These are phyloP conservation scores for Agaricus blazei DNA, from an alignment of 768 basidiomycete species.

Conservation along the genomic window DNA sequence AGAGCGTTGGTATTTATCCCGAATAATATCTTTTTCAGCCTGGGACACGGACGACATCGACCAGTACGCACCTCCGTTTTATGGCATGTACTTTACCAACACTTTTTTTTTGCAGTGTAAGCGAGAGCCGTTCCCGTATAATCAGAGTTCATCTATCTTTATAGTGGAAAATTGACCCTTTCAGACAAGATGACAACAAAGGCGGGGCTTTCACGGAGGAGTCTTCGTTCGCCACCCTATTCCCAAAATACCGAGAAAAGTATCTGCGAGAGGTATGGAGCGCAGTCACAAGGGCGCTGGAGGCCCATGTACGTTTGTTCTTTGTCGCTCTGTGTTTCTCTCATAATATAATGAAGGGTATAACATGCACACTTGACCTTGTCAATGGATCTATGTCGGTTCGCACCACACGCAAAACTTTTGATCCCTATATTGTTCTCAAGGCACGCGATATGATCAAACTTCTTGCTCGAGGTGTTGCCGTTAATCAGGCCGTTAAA, in stretches of 20 bases:
- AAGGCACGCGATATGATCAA: conserved; percentile 97
- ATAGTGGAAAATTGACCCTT: conserved; percentile 88
- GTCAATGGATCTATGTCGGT: conserved; percentile 98
- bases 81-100: no score
- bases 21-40: not conserved
- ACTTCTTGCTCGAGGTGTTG: conserved; percentile 88
- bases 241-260: conserved; percentile 97
- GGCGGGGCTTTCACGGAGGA: conserved; percentile 88
- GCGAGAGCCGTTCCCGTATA: no score
- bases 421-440: conserved; percentile 92
- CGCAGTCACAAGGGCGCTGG: conserved; percentile 79
- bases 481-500: conserved; percentile 80
- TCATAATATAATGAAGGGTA: conserved; percentile 45
- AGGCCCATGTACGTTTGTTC: conserved; percentile 57
- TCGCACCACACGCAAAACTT: conserved; percentile 93
- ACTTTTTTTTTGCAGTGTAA: no score
- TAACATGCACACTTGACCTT: conserved; percentile 89
- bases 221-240: conserved; percentile 95
- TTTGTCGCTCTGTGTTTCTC: not conserved
- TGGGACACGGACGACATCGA: not conserved
- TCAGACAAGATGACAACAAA: conserved; percentile 69
- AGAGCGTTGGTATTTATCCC: no score
- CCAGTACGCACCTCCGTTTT: no score
- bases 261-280: conserved; percentile 95
- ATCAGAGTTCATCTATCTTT: not conserved